Evolutionary conservation across 805 yeast species (phyloP), one percentile per base, ranked within the genome.

Genomic region (Schwanniomyces sp.): DNA sequence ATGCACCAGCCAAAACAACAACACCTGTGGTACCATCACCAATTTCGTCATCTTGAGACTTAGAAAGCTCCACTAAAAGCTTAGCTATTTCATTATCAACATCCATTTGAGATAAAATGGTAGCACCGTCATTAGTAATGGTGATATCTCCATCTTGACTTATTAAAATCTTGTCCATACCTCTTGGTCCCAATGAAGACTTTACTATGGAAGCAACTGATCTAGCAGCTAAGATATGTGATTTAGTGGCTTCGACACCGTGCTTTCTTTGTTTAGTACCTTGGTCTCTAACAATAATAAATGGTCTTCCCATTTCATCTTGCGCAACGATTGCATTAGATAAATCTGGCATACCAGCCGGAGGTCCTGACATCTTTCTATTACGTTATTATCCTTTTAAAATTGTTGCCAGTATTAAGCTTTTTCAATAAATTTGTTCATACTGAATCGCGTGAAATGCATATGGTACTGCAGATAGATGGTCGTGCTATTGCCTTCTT

Each of bases 11-110:
- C 44, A 94, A 75, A 2, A 94, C 98, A 45, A 94, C 98, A 26
- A 94, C 99, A 63, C 98, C 98, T 5, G 99, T 94, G 26, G 99
- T 94, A 63, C 99, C 99, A 67, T 92, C 99, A 47, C 99, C 99
- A 64, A 92, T 90, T 72, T 92, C 98, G 66, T 94, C 97, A 68
- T 92, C 99, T 75, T 92, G 99, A 25, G 96, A 88, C 66, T 82
- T 88, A 27, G 97, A 87, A 54, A 94, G 79, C 70, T 95, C 96
- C 16, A 94, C 99, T 62, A 94, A 75, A 51, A 94, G 76, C 70
- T 94, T 94, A 55, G 99, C 99, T 58, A 94, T 91, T 71, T 94
- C 96, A 67, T 88, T 91, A 57, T 91, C 96, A 54, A 94, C 78
- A 66, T 94, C 96, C 97, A 94, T 94, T 65, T 91, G 96, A 7